Evolutionary conservation across 2,329 filamentous ascomycete genomes (phyloP).

Genomic region (Fusarium sp.): DNA sequence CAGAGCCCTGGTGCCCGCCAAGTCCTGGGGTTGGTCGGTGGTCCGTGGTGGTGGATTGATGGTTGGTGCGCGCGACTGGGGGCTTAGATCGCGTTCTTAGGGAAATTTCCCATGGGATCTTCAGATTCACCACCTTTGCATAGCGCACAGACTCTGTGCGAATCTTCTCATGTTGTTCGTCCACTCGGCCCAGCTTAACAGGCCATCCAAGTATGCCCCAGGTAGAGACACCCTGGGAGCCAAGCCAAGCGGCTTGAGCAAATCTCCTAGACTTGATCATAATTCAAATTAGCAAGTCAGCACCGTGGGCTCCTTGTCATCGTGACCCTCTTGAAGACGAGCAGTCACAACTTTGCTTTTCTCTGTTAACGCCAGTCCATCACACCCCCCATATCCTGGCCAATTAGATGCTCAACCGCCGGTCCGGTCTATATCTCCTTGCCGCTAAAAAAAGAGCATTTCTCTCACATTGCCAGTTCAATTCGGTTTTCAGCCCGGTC

Average conservation of each 20-base stretch:
- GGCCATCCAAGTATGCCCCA: not conserved
- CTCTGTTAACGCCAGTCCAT: slow-evolving; percentile 16
- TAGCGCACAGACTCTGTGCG: slow-evolving; percentile 20
- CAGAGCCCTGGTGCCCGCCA: slow-evolving; percentile 36
- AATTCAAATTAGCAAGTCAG: slow-evolving; percentile 24
- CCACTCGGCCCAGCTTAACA: not conserved
- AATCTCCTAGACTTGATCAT: slow-evolving; percentile 7
- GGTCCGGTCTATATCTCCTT: slow-evolving; percentile 21
- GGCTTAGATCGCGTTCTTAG: slow-evolving; percentile 32
- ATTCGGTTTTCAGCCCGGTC: slow-evolving; percentile 7
- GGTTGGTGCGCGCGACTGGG: slow-evolving; percentile 21
- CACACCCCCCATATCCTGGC: slow-evolving; percentile 10
- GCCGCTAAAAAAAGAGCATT: slow-evolving; percentile 14
- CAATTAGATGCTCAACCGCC: slow-evolving; percentile 15
- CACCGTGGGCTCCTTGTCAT: slow-evolving; percentile 22
- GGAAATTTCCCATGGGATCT: slow-evolving; percentile 36
- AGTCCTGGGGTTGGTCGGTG: slow-evolving; percentile 29
- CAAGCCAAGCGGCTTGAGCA: slow-evolving; percentile 12
- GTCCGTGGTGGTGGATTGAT: slow-evolving; percentile 29
- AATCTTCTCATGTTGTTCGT: slow-evolving; percentile 5
- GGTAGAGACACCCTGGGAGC: not conserved
- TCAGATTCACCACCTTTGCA: slow-evolving; percentile 19
- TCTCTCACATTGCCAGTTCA: slow-evolving; percentile 6
- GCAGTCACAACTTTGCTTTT: slow-evolving; percentile 41
- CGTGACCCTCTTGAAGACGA: slow-evolving; percentile 29